phyloP scores from a whole-genome alignment of 2,329 filamentous ascomycete genomes.

The Rhynchosporium secalis region DNA sequence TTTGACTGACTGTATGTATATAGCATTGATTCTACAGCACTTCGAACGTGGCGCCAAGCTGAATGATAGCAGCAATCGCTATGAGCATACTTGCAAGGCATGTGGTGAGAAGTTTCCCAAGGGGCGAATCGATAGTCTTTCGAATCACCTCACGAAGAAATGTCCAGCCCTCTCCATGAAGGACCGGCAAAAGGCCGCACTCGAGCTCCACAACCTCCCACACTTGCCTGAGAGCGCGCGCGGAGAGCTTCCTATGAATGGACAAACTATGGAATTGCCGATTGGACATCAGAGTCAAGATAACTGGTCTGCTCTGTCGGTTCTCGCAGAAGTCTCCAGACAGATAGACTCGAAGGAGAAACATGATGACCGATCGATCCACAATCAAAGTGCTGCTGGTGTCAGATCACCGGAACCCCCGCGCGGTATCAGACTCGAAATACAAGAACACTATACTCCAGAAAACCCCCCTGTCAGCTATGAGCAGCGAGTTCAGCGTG shows the following conservation, averaged over 20 bases:
- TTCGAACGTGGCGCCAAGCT: constrained; percentile 86
- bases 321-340: constrained; percentile 83
- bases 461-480: constrained; percentile 56
- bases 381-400: constrained; percentile 45
- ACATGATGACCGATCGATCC: constrained; percentile 52
- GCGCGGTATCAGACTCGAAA: constrained; percentile 45
- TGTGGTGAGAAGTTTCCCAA: constrained; percentile 90
- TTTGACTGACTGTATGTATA: not conserved
- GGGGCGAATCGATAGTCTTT: constrained; percentile 80
- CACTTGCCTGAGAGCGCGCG: constrained; percentile 46
- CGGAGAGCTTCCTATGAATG: constrained; percentile 40
- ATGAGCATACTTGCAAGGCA: constrained; percentile 85
- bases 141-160: constrained; percentile 80
- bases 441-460: constrained; percentile 59
- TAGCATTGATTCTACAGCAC: constrained; percentile 74
- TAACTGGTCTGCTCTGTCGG: constrained; percentile 79
- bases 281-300: constrained; percentile 46
- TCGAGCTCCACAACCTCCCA: constrained; percentile 70
- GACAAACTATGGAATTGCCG: constrained; percentile 43
- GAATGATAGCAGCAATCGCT: constrained; percentile 86
- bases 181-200: constrained; percentile 73
- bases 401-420: constrained; percentile 29
- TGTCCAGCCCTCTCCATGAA: constrained; percentile 76
- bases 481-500: constrained; percentile 43
- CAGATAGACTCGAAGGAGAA: constrained; percentile 70